Base-by-base conservation (phyloP, 805 yeast species). In the Metschnikowia proteae region DNA sequence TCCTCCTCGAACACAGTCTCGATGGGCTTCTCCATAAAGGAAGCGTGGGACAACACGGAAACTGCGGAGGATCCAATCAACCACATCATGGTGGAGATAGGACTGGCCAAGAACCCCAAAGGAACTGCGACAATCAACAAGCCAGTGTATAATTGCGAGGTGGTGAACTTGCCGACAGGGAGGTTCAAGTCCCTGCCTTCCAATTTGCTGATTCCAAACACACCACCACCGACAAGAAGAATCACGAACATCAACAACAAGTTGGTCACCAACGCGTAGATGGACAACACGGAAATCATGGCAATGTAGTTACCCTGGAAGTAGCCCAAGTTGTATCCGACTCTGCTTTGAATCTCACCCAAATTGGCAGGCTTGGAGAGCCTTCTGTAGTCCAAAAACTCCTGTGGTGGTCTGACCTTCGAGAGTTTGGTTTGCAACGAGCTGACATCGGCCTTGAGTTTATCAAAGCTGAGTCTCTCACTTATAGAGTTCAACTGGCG, bases 1-100 rank as follows among this genome's bases (percentile, higher is more conserved):
- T 86, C 88, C 64, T 89, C 97, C 63, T 90, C 94, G 63, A 92
- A 94, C 17, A 92, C 91, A 34, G 92, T 83, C 71, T 94, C 98
- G 52, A 91, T 84, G 22, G 99, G 99, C 71, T 92, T 94, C 64
- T 94, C 98, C 80, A 94, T 76, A 54, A 92, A 74, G 3, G 91
- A 75, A 40, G 97, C 99, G 67, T 94, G 99, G 3, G 89, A 78
- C 41, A 90, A 71, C 36, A 92, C 87, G 33, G 86, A 66, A 42
- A 84, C 84, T 27, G 85, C 84, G 35, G 94, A 84, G 11, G 96
- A 87, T 58, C 96, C 94, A 58, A 86, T 78, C 58, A 92, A 79
- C 98, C 98, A 94, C 74, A 94, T 76, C 66, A 94, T 66, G 4
- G 97, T 87, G 45, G 92, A 80, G 54, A 94, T 75, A 27, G 98